Evolutionary conservation across 129 eudicot species (phyloP), one percentile per base, ranked within the genome.

Genomic region (Flaveria sonorensis): DNA sequence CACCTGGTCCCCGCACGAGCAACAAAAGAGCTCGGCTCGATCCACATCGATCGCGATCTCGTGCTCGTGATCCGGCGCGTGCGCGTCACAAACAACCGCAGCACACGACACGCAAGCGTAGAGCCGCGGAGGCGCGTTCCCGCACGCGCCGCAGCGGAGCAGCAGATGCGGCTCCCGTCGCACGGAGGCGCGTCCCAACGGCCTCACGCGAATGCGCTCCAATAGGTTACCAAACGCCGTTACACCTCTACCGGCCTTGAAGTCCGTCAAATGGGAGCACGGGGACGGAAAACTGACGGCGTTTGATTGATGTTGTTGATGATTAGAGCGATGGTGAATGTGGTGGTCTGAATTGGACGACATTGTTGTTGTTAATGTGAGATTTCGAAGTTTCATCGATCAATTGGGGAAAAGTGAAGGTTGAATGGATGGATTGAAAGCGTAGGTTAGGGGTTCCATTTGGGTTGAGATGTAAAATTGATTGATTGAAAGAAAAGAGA

Each of bases 1-100:
- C 18, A 88, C 92, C 83, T 92, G 98, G 79, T 92, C 98, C 11
- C 53, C 47, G 71, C 98, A 92, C 26, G 71, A 13, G 52, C 88
- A 80, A 60, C 98, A 92, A 71, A 81, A 92, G 42, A 92, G 89
- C 92, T 92, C 98, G 20, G 90, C 89, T 19, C 92, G 92, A 76
- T 86, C 88, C 70, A 92, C 86, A 78, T 92, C 96, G 30, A 89
- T 86, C 52, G 85, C 74, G 72, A 92, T 86, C 56, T 42, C 62
- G 80, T 92, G 98, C 60, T 72, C 83, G 78, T 92, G 98, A 14
- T 75, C 28, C 24, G 89, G 53, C 74, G 87, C 92, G 85, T 92
- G 98, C 40, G n/a, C 26, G 65, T 64, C 85, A 66, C 98, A 92
- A 43, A 75, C 73, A 23, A 83, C 70, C 40, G 74, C 53, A 76